Conservation (phyloP, 164 flowering plant species). For the Aristolochia californica region DNA sequence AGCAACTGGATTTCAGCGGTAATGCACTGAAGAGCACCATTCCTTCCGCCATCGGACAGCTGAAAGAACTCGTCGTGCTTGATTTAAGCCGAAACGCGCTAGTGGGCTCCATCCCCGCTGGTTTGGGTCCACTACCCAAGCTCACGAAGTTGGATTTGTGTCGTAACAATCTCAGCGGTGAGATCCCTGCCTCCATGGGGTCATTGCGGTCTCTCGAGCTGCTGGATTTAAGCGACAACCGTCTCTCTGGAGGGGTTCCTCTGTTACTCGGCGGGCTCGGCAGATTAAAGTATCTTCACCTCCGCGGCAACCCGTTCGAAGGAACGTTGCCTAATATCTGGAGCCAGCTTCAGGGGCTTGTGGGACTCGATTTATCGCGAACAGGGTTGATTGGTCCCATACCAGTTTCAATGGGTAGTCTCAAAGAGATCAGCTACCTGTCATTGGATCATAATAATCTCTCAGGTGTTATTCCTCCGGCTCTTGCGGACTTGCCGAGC, state of each 20-base stretch:
- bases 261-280: not conserved
- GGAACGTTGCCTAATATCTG: constrained; percentile 7
- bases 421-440: constrained; percentile 2
- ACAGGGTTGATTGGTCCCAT: constrained; percentile 5
- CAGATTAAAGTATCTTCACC: constrained; percentile 1
- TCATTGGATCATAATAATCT: constrained; percentile 8
- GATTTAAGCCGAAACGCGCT: constrained; percentile 10
- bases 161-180: constrained; percentile 4
- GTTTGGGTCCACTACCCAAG: constrained; percentile 2
- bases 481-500: not conserved
- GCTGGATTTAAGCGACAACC: constrained; percentile 6
- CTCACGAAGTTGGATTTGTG: constrained; percentile 8
- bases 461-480: constrained; percentile 3
- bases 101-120: constrained; percentile 2
- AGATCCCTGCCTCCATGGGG: constrained; percentile 3
- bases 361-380: constrained; percentile 7
- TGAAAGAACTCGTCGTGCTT: constrained; percentile 5
- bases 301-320: constrained; percentile 7
- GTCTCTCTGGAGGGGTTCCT: constrained; percentile 6
- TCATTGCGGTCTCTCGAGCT: constrained; percentile 2
- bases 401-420: constrained; percentile 7
- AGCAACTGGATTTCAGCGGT: constrained; percentile 9
- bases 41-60: constrained; percentile 3
- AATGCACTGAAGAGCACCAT: constrained; percentile 1
- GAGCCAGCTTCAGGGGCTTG: constrained; percentile 2